Conservation (phyloP, 169 alveolate species). For the Plasmodium fragile region DNA sequence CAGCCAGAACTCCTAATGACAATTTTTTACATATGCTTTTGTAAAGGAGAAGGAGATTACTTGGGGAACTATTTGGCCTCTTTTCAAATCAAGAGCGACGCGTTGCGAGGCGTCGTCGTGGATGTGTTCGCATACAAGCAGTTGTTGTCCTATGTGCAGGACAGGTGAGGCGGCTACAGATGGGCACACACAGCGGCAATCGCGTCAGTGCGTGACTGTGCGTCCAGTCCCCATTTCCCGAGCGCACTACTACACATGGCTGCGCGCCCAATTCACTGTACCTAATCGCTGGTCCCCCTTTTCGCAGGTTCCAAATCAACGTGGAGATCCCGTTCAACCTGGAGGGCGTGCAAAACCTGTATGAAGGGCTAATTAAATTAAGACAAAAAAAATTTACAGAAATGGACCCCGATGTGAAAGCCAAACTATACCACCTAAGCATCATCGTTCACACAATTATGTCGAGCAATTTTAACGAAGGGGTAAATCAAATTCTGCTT, state of each 20-base stretch:
- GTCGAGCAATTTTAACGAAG: slow-evolving; percentile 8
- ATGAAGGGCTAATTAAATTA: slow-evolving; percentile 23
- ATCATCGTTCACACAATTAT: slow-evolving; percentile 9
- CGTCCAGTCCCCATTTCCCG: neutral
- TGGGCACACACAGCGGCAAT: neutral
- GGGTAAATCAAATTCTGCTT: slow-evolving; percentile 25
- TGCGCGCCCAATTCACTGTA: neutral
- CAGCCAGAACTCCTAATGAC: slow-evolving; percentile 57
- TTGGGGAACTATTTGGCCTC: slow-evolving; percentile 24
- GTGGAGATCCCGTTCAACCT: slow-evolving; percentile 40
- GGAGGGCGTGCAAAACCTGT: slow-evolving; percentile 8
- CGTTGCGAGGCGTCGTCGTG: neutral
- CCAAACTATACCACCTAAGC: slow-evolving; percentile 9
- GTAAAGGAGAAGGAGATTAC: slow-evolving; percentile 11
- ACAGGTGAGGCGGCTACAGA: neutral
- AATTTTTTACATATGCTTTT: slow-evolving; percentile 59
- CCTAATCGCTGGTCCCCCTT: neutral
- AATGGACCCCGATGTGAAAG: slow-evolving; percentile 1
- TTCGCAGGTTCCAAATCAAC: slow-evolving; percentile 36
- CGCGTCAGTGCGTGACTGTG: neutral
- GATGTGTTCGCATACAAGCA: slow-evolving; percentile 53
- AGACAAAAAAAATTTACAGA: neutral
- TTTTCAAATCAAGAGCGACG: slow-evolving; percentile 7
- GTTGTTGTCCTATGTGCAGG: slow-evolving; percentile 15
- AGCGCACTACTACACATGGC: neutral